These are phyloP conservation scores for Aureobasidium subglaciale DNA, from an alignment of 2,329 filamentous ascomycete species.

Conservation along the genomic window DNA sequence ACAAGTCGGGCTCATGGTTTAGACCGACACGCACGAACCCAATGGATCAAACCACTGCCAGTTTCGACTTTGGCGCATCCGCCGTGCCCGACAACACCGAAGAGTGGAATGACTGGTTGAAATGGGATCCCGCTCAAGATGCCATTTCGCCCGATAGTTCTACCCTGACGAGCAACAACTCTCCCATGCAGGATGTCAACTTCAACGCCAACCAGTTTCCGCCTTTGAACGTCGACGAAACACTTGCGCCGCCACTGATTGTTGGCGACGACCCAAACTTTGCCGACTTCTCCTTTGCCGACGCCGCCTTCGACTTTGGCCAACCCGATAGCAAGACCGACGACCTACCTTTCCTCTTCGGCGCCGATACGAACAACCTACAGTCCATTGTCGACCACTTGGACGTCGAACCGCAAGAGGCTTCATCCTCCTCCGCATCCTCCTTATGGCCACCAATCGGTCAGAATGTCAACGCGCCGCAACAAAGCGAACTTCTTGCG, in stretches of 20 bases:
- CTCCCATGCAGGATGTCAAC: constrained; percentile 26
- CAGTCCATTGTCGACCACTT: constrained; percentile 19
- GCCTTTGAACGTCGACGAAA: constrained; percentile 20
- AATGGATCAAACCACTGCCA: constrained; percentile 4
- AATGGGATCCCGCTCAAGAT: constrained; percentile 35
- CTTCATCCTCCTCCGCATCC: neutral
- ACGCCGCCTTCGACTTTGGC: constrained; percentile 26
- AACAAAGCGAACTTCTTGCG: constrained; percentile 4
- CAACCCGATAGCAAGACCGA: constrained; percentile 10
- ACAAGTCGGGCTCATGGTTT: neutral
- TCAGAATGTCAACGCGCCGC: constrained; percentile 6
- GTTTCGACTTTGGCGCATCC: constrained; percentile 3
- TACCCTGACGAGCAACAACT: constrained; percentile 29
- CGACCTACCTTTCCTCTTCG: constrained; percentile 16
- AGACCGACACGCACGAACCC: neutral
- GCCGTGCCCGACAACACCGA: constrained; percentile 22
- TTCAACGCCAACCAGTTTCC: constrained; percentile 21
- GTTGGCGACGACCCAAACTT: constrained; percentile 27
- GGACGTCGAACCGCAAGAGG: constrained; percentile 19
- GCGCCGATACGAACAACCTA: constrained; percentile 11
- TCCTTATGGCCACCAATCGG: neutral
- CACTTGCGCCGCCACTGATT: constrained; percentile 27
- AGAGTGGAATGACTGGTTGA: constrained; percentile 43
- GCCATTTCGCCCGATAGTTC: constrained; percentile 28
- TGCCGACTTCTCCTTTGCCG: constrained; percentile 22